Base-by-base conservation (phyloP, 345 rosid species). In the Mercurialis annua region DNA sequence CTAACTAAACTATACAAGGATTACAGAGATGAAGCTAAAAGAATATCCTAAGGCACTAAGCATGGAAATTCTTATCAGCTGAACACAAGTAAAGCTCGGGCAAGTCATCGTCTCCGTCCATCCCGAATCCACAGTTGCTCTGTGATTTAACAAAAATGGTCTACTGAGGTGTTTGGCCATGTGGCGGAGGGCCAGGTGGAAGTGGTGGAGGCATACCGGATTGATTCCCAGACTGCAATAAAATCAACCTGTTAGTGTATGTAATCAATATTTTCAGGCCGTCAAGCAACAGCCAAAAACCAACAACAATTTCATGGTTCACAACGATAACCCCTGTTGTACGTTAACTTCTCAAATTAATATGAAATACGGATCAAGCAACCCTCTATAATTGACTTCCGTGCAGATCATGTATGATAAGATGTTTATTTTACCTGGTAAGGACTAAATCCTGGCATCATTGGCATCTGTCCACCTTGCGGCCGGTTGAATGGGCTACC, bases 401-500 rank as follows among this genome's bases (percentile, higher is more conserved):
- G 51, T 9, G 29, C 8, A 20, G 18, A n/a, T 27, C 14, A 5
- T 18, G 15, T 6, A n/a, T 38, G 18, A 31, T n/a, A 9, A 21
- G 7, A 4, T 18, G 42, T 15, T 36, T 6, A 43, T 26, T 58
- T 46, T 76, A 84, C 95, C 95, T 91, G 98, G 76, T 79, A 94
- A 14, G 89, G 96, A 82, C 87, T 93, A 78, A 70, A 94, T 31
- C 92, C 91, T 18, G 84, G 88, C 90, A 87, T 89, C 90, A 89
- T 87, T 51, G 86, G 85, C 88, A 85, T 82, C 77, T 86, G 92
- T 31, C 85, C 87, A 64, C 80, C 84, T 71, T 82, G 98, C 63
- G 87, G 82, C 42, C 95, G 94, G 81, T 84, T 89, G 73, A 77
- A 89, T 46, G 83, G 87, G 66, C 92, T 85, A 24, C 94, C 87